phyloP scores from a whole-genome alignment of 768 basidiomycete genomes.

The Termitomyces sp. region DNA sequence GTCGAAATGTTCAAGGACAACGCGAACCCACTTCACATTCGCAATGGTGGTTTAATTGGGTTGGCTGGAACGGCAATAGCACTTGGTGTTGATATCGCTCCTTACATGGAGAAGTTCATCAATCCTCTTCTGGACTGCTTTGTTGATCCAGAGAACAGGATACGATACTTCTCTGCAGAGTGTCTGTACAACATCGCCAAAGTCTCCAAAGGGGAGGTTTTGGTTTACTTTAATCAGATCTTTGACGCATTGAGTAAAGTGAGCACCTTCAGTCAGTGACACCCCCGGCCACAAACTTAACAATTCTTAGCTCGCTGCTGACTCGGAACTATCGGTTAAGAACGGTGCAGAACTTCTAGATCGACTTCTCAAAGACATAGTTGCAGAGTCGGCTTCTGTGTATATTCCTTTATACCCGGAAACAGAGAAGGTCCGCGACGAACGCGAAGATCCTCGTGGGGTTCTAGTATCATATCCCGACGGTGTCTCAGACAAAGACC shows the following conservation, averaged over 20 bases:
- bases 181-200: slow-evolving; percentile 98
- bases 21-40: slow-evolving; percentile 79
- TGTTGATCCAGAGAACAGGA: slow-evolving; percentile 89
- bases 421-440: slow-evolving; percentile 64
- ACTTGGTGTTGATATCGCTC: slow-evolving; percentile 86
- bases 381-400: slow-evolving; percentile 92
- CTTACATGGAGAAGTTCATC: slow-evolving; percentile 92
- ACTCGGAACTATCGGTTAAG: slow-evolving; percentile 94
- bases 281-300: neutral
- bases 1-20: slow-evolving; percentile 90
- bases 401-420: slow-evolving; percentile 89
- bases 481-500: slow-evolving; percentile 37
- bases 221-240: slow-evolving; percentile 97
- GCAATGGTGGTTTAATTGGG: slow-evolving; percentile 95
- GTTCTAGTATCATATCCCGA: slow-evolving; percentile 69
- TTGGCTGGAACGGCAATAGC: slow-evolving; percentile 98
- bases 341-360: slow-evolving; percentile 97
- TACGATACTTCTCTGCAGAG: slow-evolving; percentile 97
- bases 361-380: slow-evolving; percentile 95
- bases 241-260: slow-evolving; percentile 98
- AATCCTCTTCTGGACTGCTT: slow-evolving; percentile 89
- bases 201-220: slow-evolving; percentile 94
- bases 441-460: slow-evolving; percentile 50
- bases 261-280: slow-evolving; percentile 17
- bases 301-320: slow-evolving; percentile 78